Evolutionary conservation across 305 asterid genomes (phyloP).

Genomic region (Solanum chacoense): DNA sequence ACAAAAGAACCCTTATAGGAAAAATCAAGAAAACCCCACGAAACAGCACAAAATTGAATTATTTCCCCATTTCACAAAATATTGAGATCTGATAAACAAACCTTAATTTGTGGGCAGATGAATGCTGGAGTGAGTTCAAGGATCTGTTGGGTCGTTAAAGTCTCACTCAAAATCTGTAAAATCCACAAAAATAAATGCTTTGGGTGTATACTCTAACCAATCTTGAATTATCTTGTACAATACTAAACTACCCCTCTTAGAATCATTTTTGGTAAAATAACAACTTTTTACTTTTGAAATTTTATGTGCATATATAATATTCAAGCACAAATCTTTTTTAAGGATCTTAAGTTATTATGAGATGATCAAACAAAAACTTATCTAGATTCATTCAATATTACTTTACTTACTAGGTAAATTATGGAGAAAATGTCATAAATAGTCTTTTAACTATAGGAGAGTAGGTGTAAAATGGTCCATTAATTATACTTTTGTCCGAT

Average conservation of each 20-base stretch:
- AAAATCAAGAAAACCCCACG: not conserved
- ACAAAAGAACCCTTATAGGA: not conserved
- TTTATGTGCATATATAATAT: not conserved
- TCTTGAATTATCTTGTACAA: not conserved
- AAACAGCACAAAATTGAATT: not conserved
- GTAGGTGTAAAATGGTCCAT: not conserved
- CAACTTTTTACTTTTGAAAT: not conserved
- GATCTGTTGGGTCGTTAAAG: not conserved
- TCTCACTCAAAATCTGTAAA: not conserved
- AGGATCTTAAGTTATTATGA: not conserved
- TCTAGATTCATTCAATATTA: not conserved
- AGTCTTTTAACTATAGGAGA: not conserved
- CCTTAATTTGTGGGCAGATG: not conserved
- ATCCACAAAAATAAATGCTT: not conserved
- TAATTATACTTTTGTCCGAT: not conserved
- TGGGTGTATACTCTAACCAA: not conserved
- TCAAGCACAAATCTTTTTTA: not conserved
- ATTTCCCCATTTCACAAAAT: not conserved
- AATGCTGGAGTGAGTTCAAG: not conserved
- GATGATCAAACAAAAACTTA: not conserved
- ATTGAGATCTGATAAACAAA: not conserved
- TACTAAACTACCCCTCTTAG: not conserved
- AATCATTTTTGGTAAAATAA: not conserved
- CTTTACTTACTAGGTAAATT: not conserved
- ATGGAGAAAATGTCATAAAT: not conserved